Evolutionary conservation across 208 protist genomes (phyloP), one percentile per base, ranked within the genome.

Genomic region (Trypanosoma avium): DNA sequence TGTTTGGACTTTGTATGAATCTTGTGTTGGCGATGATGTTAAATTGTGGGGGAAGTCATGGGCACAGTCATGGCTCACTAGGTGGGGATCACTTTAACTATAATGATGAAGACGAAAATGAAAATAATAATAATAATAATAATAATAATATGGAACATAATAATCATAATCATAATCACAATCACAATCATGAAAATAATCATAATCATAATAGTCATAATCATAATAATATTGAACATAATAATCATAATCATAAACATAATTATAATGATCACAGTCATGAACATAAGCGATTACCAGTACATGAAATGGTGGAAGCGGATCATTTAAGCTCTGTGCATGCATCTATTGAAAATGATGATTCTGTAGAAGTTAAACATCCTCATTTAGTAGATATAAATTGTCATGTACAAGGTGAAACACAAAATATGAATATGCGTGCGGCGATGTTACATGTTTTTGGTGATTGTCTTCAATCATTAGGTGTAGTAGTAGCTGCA

Each of bases 391-490:
- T 9, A 32, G 46, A 57, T 9, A 22, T 3, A 19, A 17, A 38
- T 38, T 21, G 32, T 26, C 27, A 19, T 21, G 15, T 13, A 32
- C 5, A 55, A 13, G 6, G 27, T 15, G 13, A 57, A 17, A n/a
- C 46, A 2, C 40, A n/a, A 0, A 61, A 13, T 27, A 55, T 75
- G 58, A 63, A 50, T 64, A 55, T 88, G 13, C 75, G 75, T 10
- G 63, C 78, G 15, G 75, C 78, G n/a, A 71, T 80, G 53, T 61
- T 84, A 24, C 81, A 85, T 66, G 78, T 78, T 12, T 53, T 82
- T 46, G 70, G 78, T 26, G 81, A 85, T 43, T 85, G 74, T 64
- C 47, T 86, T 10, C 81, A 85, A 65, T 52, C 60, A 36, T 47
- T 79, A 33, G 81, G 78, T 33, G 77, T 85, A n/a, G 75, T 87